Evolutionary conservation across 441 rosid species (phyloP).

Genomic region (Manihot esculenta): DNA sequence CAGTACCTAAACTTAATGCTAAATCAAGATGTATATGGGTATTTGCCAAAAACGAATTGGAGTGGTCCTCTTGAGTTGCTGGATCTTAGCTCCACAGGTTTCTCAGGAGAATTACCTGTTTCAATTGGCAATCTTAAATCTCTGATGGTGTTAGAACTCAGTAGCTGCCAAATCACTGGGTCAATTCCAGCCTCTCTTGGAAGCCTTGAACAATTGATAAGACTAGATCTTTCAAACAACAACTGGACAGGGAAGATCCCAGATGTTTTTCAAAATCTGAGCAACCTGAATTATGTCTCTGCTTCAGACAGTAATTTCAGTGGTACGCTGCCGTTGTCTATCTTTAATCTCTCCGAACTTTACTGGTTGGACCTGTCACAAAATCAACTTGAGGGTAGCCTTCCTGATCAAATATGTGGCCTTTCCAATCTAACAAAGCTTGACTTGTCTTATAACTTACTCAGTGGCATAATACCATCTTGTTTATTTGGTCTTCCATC

Average conservation of each 20-base stretch:
- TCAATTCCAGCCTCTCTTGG: constrained; percentile 9
- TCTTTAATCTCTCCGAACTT: constrained; percentile 12
- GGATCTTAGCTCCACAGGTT: background rate
- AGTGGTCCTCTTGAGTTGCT: background rate
- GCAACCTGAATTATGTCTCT: background rate
- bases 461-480: constrained; percentile 22
- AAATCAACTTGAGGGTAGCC: background rate
- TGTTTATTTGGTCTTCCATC: constrained; percentile 25
- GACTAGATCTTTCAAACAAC: constrained; percentile 9
- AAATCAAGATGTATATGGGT: background rate
- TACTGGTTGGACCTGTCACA: background rate
- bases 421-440: background rate
- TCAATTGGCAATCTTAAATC: constrained; percentile 19
- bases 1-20: background rate
- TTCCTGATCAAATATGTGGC: constrained; percentile 1
- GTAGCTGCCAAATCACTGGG: background rate
- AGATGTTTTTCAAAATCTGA: constrained; percentile 5
- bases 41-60: background rate
- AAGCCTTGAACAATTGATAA: background rate
- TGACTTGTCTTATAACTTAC: constrained; percentile 5
- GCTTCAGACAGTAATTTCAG: background rate
- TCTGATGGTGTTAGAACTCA: constrained; percentile 2
- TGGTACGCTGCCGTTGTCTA: constrained; percentile 12
- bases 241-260: constrained; percentile 1
- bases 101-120: constrained; percentile 15